Base-by-base conservation (phyloP, 768 basidiomycete species). In the Mycena capillaripes region DNA sequence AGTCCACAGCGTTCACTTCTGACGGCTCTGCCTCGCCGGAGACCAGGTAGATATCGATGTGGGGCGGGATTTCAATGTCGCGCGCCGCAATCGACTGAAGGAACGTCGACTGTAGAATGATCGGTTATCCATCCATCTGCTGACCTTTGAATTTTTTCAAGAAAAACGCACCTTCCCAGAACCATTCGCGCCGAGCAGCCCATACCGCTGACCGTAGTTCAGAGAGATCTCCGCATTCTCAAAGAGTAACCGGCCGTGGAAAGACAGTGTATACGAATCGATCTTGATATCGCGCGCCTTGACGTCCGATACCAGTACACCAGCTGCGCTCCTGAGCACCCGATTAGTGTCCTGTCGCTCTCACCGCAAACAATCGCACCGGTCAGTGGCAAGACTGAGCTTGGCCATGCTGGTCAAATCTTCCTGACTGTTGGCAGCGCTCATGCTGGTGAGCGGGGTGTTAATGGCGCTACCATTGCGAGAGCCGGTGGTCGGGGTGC, bases 11-110 rank as follows among this genome's bases (percentile, higher is more conserved):
- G 80, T 97, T 98, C 75, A 95, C 90, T 2, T 98, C 94, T 17
- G 96, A 93, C 1, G 97, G 97, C 77, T 99, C 97, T 1, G 95
- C 97, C 81, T 98, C 97, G 72, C 97, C 97, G 29, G 92, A 85
- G 69, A 99, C 97, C 76, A 98, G 93, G 86, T 99, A 98, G 82
- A 98, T 97, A 81, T 99, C 97, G 81, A 99, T 94, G 84, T 99
- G 97, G 10, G 88, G 85, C 21, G 97, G 98, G 73, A 99, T 97
- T 57, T 93, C 92, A 60, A 99, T 95, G 79, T 99, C 97, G 67
- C 97, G 95, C 76, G 97, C 94, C 17, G 97, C 96, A 78, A 99
- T 91, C 30, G 97, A 98, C 86, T 96, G 93, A 30, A 99, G 89
- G 86, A 98, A 96, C 3, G 97, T 99, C 0, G 97, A 98, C 96